A percentile compares a stretch with the other conserved stretches of the same genome.
phyloP scores from a whole-genome alignment of 805 yeast species.

The Diddensiella santjacobensis region DNA sequence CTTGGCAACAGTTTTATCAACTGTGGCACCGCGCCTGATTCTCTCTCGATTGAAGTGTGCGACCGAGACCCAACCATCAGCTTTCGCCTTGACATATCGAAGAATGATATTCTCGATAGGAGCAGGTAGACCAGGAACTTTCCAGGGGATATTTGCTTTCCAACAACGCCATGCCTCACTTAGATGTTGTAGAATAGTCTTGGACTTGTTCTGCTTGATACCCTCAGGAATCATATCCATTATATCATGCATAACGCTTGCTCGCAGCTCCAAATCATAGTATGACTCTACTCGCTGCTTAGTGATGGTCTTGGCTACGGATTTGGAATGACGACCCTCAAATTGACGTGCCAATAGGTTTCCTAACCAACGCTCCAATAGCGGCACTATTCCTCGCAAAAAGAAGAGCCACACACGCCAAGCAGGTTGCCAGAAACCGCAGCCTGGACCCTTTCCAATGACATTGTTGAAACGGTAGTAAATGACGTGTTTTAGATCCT shows the following conservation, averaged over 20 bases:
- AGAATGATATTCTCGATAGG: conserved; percentile 84
- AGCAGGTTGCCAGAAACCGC: conserved; percentile 99
- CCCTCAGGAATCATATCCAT: conserved; percentile 97
- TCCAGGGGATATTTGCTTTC: conserved; percentile 99
- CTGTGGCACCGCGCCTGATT: conserved; percentile 82
- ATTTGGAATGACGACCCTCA: conserved; percentile 91
- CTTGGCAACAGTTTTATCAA: conserved; percentile 90
- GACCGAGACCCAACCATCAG: conserved; percentile 93
- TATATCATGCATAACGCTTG: conserved; percentile 93
- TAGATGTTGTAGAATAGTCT: conserved; percentile 84
- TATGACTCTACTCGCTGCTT: conserved; percentile 95
- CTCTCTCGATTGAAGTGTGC: conserved; percentile 92
- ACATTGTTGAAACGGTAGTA: conserved; percentile 76
- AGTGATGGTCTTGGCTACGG: conserved; percentile 88
- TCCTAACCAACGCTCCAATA: conserved; percentile 92
- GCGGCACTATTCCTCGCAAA: conserved; percentile 85
- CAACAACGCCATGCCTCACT: conserved; percentile 99
- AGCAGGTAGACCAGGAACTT: conserved; percentile 91
- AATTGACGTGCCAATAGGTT: conserved; percentile 88
- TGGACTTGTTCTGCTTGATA: conserved; percentile 78
- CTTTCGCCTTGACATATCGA: conserved; percentile 88
- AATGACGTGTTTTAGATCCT: conserved; percentile 89
- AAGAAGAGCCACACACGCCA: conserved; percentile 97
- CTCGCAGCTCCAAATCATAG: conserved; percentile 87
- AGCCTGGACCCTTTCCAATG: conserved; percentile 98